Evolutionary conservation across 371 early-diverging fungal genomes (phyloP).

Genomic region (Lichtheimia ramosa): DNA sequence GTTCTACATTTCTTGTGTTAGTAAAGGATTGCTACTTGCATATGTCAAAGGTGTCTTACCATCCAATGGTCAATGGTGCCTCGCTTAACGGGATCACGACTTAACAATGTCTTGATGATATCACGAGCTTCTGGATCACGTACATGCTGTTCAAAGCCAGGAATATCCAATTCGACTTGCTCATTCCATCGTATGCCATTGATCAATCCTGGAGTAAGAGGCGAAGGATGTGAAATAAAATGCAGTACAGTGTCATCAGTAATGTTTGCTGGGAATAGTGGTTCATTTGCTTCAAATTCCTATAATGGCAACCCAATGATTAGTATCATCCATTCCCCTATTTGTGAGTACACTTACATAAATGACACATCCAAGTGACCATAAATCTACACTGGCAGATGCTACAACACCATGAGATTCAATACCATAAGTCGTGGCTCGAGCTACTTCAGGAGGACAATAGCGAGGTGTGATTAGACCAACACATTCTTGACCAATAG

Average conservation of each 20-base stretch:
- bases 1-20: no score
- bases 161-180: slow-evolving; percentile 42
- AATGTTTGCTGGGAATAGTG: slow-evolving; percentile 37
- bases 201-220: slow-evolving; percentile 44
- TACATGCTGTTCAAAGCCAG: slow-evolving; percentile 35
- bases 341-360: slow-evolving; percentile 15
- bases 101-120: slow-evolving; percentile 34
- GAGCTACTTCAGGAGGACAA: slow-evolving; percentile 46
- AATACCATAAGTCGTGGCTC: slow-evolving; percentile 46
- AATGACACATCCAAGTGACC: slow-evolving; percentile 48
- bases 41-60: slow-evolving; percentile 14
- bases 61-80: slow-evolving; percentile 33
- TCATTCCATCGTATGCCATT: slow-evolving; percentile 50
- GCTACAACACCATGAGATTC: slow-evolving; percentile 48
- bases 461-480: slow-evolving; percentile 30
- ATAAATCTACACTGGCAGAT: slow-evolving; percentile 42
- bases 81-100: slow-evolving; percentile 44
- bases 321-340: neutral
- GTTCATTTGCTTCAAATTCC: slow-evolving; percentile 43
- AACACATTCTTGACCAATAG: slow-evolving; percentile 35
- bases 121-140: slow-evolving; percentile 28
- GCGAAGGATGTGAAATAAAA: slow-evolving; percentile 50
- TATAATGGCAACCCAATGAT: neutral
- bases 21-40: no score
- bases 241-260: slow-evolving; percentile 53